Evolutionary conservation across 352 stramenopile genomes (phyloP), one percentile per base, ranked within the genome.

Genomic region (Pythium guiyangense): DNA sequence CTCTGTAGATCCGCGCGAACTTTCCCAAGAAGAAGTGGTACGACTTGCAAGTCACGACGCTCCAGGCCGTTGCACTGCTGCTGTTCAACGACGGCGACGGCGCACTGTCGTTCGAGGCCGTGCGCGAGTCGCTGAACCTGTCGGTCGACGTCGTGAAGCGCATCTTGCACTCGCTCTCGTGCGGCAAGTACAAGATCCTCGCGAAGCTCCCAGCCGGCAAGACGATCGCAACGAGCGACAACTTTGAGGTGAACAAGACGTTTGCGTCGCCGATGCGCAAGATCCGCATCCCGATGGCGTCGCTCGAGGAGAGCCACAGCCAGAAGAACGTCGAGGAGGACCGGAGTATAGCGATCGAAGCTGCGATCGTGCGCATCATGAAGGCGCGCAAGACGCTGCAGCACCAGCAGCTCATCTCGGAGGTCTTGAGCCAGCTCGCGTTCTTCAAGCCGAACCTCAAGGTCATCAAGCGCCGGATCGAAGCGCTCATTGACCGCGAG

Each of bases 361-460:
- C 97, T 40, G 96, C 97, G 14, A 99, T 99, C 66, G 97, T 99
- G 43, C 93, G 97, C 71, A 99, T 99, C 77, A 99, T 99, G 97
- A 99, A 99, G 79, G 96, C 96, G 20, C 79, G 96, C 58, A 98
- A 98, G 75, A 98, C 93, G 34, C 77, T 99, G 54, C 81, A 96
- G 55, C 97, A 99, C 71, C 94, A 99, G 70, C 92, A 99, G 69
- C 85, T 99, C 14, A 90, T 99, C 46, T 97, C 97, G 39, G 97
- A 99, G 74, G 97, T 99, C 52, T 71, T 99, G 42, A 96, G 79
- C 37, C 97, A 99, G 67, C 81, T 99, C 37, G 80, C 90, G 8
- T 99, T 99, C 68, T 99, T 99, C 84, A 97, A 97, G 63, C 97
- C 97, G 14, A 97, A 99, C 62, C 83, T 98, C 48, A 98, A 98